Evolutionary conservation across 176 grass and related monocot species (phyloP), one percentile per base, ranked within the genome.

Genomic region (Musa beccarii): DNA sequence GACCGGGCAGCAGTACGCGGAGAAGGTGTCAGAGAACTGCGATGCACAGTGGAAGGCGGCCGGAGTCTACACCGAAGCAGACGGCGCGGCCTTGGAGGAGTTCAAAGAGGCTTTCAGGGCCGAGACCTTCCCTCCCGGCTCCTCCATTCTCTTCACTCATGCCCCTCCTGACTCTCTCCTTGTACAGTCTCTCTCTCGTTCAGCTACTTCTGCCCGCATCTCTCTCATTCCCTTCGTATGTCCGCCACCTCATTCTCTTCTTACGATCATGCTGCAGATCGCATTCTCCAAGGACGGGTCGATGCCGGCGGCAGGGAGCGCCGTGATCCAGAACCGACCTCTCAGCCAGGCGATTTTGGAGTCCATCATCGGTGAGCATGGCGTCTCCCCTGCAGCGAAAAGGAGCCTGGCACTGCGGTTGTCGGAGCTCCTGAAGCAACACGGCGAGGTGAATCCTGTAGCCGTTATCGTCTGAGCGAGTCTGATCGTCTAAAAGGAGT

Each of bases 1-100:
- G 2, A 93, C 86, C 8, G 94, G 94, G 53, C 81, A 85, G 78
- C 82, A 89, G 84, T 98, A 89, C 90, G 59, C 94, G 3, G 90
- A 77, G 5, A 98, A 98, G 82, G 94, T 98, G 29, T 54, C 84
- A 0, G 90, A 98, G 86, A 98, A 98, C 82, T 98, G 94, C 84
- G 68, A 89, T 19, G 80, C 78, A 8, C 51, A 64, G 59, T 98
- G 86, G 94, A 91, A 93, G 65, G 88, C 86, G 28, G 24, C 68
- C 49, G 90, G 94, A 13, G 55, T 75, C 54, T 91, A 87, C 82
- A 89, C 94, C 54, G 88, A 89, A 17, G 88, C 86, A 22, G 90
- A 93, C 67, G 78, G 49, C 73, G 82, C 53, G 11, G 90, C 94
- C 7, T 69, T 89, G 53, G 87, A 80, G 0, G 89, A 87, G 86